Evolutionary conservation across 2,329 filamentous ascomycete genomes (phyloP).

Genomic region (Coniochaeta hoffmannii): DNA sequence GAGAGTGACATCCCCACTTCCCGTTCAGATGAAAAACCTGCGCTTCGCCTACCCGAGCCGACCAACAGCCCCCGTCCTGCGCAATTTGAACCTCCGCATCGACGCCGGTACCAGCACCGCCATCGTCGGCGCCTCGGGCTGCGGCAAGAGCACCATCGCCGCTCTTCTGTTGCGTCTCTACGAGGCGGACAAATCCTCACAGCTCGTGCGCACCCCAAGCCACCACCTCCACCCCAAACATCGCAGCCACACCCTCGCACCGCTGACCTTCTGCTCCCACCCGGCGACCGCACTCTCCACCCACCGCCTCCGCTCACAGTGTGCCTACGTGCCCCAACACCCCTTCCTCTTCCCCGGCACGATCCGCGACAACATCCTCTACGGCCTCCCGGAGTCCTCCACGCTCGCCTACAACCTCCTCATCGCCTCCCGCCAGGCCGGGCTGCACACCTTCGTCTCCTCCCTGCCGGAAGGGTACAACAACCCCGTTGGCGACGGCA

Average conservation of each 20-base stretch:
- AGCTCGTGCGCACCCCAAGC: background rate
- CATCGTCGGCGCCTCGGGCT: constrained; percentile 77
- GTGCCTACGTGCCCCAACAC: constrained; percentile 63
- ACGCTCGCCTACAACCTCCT: constrained; percentile 41
- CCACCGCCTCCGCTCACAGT: constrained; percentile 47
- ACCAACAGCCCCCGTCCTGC: constrained; percentile 46
- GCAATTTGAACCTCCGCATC: constrained; percentile 59
- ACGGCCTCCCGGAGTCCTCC: constrained; percentile 57
- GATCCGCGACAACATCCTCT: constrained; percentile 74
- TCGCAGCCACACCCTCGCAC: constrained; percentile 7
- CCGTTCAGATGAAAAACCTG: constrained; percentile 48
- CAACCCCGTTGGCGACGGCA: constrained; percentile 64
- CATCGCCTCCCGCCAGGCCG: constrained; percentile 47
- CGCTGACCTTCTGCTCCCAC: constrained; percentile 51
- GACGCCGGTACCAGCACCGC: constrained; percentile 59
- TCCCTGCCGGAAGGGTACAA: constrained; percentile 65
- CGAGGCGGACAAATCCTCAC: constrained; percentile 20
- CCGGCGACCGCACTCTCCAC: constrained; percentile 55
- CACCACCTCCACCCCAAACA: background rate
- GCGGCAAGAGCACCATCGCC: constrained; percentile 83
- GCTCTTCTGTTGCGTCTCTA: constrained; percentile 71
- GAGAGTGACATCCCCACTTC: constrained; percentile 29
- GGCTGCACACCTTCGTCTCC: constrained; percentile 69
- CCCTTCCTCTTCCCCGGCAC: constrained; percentile 72
- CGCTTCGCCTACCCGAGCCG: constrained; percentile 65